Percentiles rank a stretch among this genome's conserved stretches.
Conservation (phyloP, 192 early-diverging fungal genomes). For the Radiomyces spectabilis region DNA sequence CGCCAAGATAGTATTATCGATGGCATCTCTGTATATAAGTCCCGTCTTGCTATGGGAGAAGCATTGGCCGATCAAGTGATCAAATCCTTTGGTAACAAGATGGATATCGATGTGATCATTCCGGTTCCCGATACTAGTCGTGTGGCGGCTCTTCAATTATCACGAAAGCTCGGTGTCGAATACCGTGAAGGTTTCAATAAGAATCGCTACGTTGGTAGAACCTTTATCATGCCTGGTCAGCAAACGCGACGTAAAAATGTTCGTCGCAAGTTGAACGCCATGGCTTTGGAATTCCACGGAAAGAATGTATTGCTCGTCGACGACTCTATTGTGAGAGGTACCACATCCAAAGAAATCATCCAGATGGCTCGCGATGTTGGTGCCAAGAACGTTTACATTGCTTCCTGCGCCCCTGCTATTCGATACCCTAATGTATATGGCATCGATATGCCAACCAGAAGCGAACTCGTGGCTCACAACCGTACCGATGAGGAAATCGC, state of each 20-base stretch:
- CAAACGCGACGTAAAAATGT: conserved; percentile 82
- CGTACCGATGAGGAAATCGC: conserved; percentile 83
- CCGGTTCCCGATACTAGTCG: conserved; percentile 98
- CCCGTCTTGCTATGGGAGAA: conserved; percentile 96
- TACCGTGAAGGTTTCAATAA: conserved; percentile 99
- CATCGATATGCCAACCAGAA: conserved; percentile 97
- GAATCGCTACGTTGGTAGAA: conserved; percentile 97
- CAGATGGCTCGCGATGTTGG: conserved; percentile 99
- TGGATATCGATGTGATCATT: conserved; percentile 98
- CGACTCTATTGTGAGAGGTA: conserved; percentile 99
- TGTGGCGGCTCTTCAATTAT: conserved; percentile 87
- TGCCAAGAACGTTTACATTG: conserved; percentile 98
- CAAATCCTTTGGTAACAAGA: conserved; percentile 59
- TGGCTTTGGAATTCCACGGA: conserved; percentile 91
- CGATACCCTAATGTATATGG: conserved; percentile 99
- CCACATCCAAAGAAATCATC: conserved; percentile 97
- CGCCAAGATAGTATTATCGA: conserved; percentile 98
- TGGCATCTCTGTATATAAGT: conserved; percentile 97
- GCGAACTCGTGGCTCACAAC: conserved; percentile 83
- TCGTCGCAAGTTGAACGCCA: conserved; percentile 95
- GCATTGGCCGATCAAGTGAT: conserved; percentile 82
- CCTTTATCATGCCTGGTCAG: conserved; percentile 99
- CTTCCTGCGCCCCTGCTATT: conserved; percentile 94
- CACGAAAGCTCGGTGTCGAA: conserved; percentile 78
- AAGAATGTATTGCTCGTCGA: conserved; percentile 98